These are phyloP conservation scores for Agroathelia rolfsii DNA, from an alignment of 1,284 basidiomycete genomes.

Conservation along the genomic window DNA sequence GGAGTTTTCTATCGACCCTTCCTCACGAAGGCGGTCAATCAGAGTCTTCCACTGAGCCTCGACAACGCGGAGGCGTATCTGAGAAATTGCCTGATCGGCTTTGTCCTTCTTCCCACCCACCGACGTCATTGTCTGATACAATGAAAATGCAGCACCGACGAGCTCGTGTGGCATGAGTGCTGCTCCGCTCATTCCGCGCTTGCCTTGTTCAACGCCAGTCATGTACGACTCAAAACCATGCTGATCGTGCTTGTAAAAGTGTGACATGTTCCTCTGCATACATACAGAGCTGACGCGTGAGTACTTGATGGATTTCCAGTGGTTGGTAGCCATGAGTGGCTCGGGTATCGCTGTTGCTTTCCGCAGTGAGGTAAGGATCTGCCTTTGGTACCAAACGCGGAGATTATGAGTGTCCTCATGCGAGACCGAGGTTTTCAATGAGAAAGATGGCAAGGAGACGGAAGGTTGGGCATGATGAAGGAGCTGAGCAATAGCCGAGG, in stretches of 20 bases:
- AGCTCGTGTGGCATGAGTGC: conserved; percentile 53
- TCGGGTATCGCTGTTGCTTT: conserved; percentile 38
- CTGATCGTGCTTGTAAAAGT: conserved; percentile 48
- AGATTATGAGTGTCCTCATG: conserved; percentile 26
- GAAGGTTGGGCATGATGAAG: conserved; percentile 28
- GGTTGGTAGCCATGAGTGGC: conserved; percentile 47
- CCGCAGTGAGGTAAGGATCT: conserved; percentile 48
- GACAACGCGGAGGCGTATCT: conserved; percentile 33
- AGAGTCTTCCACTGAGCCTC: conserved; percentile 61
- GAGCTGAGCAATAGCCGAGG: conserved; percentile 48
- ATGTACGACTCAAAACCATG: conserved; percentile 50
- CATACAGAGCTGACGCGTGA: conserved; percentile 45
- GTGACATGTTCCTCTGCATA: conserved; percentile 45
- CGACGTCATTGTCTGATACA: conserved; percentile 7
- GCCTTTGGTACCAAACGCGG: conserved; percentile 43
- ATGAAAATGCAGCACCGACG: conserved; percentile 26
- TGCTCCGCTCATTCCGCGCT: conserved; percentile 46
- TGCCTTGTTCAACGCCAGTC: conserved; percentile 41
- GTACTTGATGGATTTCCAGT: conserved; percentile 49
- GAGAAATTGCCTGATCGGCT: conserved; percentile 19
- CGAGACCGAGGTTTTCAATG: conserved; percentile 16
- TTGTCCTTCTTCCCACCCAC: conserved; percentile 10
- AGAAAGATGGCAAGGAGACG: conserved; percentile 15
- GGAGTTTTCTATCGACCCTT: conserved; percentile 46
- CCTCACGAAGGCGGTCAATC: conserved; percentile 38